Evolutionary conservation across 2,329 filamentous ascomycete genomes (phyloP), one percentile per base, ranked within the genome.

Genomic region (Talaromyces albobiverticillius): DNA sequence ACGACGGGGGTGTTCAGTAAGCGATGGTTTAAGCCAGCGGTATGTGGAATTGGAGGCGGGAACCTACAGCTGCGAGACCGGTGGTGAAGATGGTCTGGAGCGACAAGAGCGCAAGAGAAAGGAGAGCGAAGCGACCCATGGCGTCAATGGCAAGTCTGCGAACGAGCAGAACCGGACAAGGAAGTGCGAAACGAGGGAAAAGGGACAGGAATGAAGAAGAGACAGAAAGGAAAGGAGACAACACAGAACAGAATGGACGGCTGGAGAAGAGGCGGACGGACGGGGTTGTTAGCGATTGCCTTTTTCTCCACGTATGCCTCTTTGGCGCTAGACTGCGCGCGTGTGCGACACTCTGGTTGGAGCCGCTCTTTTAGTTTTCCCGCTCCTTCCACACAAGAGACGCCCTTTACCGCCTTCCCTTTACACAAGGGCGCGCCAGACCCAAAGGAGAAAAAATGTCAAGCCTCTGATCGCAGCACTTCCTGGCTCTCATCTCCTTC

Each of bases 71-170:
- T 56, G 75, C 78, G 66, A 84, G 80, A 57, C 85, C 85, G 63
- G 83, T 79, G 64, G 81, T 84, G 70, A 83, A 80, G 61, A 88
- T 76, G 62, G 86, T 81, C 70, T 84, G 82, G 64, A 89, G 76
- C 58, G 88, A 87, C 72, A 90, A 77, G 59, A 92, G 75, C 63
- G 86, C 85, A 65, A 93, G 76, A 56, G 87, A 79, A 64, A 88
- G 83, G 66, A 88, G 80, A 76, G 85, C 86, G 74, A 89, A 80
- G 68, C 82, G 83, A 76, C 86, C 83, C 89, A 94, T 94, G 69
- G 70, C 78, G 71, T 55, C 43, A 55, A 43, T 25, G 46, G 29
- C 47, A 56, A 50, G 32, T 47, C 48, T 43, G 32, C 45, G 10
- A 42, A 38, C 53, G 50, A 41, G 45, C 45, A 38, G 25, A 49